phyloP scores from a whole-genome alignment of 768 basidiomycete species.

The Pulveroboletus sp. region DNA sequence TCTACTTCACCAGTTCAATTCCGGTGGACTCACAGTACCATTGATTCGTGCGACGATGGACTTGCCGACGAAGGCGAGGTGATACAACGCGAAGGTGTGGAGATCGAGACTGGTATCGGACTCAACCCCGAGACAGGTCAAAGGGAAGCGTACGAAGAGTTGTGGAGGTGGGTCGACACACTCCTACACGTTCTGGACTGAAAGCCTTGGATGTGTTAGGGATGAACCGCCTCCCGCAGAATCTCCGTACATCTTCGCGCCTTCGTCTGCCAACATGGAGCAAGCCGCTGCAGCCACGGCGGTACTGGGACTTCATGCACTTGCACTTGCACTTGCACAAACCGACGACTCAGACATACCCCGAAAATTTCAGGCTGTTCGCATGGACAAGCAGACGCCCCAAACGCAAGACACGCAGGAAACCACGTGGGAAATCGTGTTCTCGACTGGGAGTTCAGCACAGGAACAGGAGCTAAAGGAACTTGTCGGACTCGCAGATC shows the following conservation, averaged over 20 bases:
- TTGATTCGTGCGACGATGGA: conserved; percentile 20
- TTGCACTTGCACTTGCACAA: conserved; percentile 21
- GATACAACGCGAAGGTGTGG: conserved; percentile 17
- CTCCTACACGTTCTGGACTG: too few species aligned
- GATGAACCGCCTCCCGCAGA: conserved; percentile 16
- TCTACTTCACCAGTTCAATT: conserved; percentile 15
- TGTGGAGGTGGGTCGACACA: conserved; percentile 16
- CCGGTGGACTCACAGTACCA: conserved; percentile 16
- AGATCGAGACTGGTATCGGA: conserved; percentile 25
- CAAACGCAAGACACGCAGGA: not conserved
- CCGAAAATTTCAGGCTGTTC: conserved; percentile 14
- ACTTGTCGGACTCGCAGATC: conserved; percentile 8
- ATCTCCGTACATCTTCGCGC: conserved; percentile 21
- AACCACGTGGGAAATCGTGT: conserved; percentile 6
- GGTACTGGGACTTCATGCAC: conserved; percentile 21
- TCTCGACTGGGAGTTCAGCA: conserved; percentile 11
- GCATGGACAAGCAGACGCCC: conserved; percentile 6
- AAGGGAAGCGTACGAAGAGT: conserved; percentile 18
- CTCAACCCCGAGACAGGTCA: conserved; percentile 21
- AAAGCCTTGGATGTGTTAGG: conserved; percentile 2
- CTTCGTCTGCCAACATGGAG: conserved; percentile 12
- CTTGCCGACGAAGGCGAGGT: conserved; percentile 19
- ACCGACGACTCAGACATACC: not conserved
- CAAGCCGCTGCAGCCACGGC: conserved; percentile 21
- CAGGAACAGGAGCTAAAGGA: conserved; percentile 16